phyloP scores from a whole-genome alignment of 805 yeast species.

The Metschnikowia lochheadii region DNA sequence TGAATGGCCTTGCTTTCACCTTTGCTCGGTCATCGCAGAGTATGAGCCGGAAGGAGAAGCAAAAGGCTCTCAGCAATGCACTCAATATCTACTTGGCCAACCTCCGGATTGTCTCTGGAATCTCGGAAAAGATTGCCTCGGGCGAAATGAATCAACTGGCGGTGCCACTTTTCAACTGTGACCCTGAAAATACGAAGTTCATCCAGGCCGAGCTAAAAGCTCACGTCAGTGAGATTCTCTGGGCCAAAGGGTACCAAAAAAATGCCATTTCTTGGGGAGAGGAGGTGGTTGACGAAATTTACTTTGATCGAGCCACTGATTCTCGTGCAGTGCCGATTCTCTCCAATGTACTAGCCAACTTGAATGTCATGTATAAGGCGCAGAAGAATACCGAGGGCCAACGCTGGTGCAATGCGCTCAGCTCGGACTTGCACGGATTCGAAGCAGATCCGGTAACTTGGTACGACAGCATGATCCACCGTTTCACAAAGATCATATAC shows the following conservation, averaged over 20 bases:
- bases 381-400: constrained; percentile 22
- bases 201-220: constrained; percentile 31
- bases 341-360: constrained; percentile 27
- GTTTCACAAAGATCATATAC: constrained; percentile 38
- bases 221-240: constrained; percentile 39
- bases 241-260: constrained; percentile 37
- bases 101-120: constrained; percentile 22
- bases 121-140: constrained; percentile 17
- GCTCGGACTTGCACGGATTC: constrained; percentile 22
- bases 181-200: constrained; percentile 24
- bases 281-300: constrained; percentile 36
- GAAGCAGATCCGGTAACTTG: constrained; percentile 26
- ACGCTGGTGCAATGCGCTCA: constrained; percentile 27
- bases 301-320: constrained; percentile 25
- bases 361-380: constrained; percentile 29
- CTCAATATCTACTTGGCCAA: constrained; percentile 37
- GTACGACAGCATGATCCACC: constrained; percentile 31
- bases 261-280: constrained; percentile 41
- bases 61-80: constrained; percentile 21
- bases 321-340: constrained; percentile 28
- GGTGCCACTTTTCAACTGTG: constrained; percentile 37
- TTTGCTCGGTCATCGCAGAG: constrained; percentile 18
- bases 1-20: constrained; percentile 33
- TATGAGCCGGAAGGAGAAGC: constrained; percentile 9
- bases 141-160: constrained; percentile 23